These are phyloP conservation scores for Aureobasidium sp. DNA, from an alignment of 2,329 filamentous ascomycete species.

Conservation along the genomic window DNA sequence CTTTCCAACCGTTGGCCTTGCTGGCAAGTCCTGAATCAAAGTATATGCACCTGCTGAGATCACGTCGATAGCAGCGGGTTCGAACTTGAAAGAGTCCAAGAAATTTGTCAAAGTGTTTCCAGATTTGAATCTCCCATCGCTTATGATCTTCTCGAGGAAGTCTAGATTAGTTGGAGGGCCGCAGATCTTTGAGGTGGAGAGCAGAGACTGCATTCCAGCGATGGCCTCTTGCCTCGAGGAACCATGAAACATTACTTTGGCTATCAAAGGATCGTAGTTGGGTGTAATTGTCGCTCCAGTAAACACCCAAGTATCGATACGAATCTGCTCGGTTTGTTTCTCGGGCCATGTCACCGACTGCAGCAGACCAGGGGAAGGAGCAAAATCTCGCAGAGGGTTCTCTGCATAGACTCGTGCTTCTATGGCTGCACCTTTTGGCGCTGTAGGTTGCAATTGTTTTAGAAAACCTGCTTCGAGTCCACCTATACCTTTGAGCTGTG, in stretches of 20 bases:
- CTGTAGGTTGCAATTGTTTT: conserved; percentile 35
- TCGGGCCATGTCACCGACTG: conserved; percentile 50
- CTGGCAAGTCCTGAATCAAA: conserved; percentile 53
- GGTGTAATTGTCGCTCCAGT: conserved; percentile 51
- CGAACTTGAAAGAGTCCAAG: conserved; percentile 45
- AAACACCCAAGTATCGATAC: conserved; percentile 59
- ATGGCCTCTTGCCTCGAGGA: conserved; percentile 38
- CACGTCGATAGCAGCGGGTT: conserved; percentile 49
- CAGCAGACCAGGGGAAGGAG: conserved; percentile 53
- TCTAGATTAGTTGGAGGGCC: conserved; percentile 53
- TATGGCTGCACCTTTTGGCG: conserved; percentile 44
- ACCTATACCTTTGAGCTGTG: conserved; percentile 39
- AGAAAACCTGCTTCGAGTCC: conserved; percentile 40
- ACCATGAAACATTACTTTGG: conserved; percentile 52
- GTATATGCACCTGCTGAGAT: conserved; percentile 52
- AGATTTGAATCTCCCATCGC: conserved; percentile 37
- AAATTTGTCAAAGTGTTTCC: conserved; percentile 54
- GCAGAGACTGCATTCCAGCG: conserved; percentile 36
- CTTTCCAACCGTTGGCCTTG: conserved; percentile 48
- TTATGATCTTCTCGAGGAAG: conserved; percentile 47
- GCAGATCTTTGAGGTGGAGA: conserved; percentile 42
- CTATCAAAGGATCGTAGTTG: conserved; percentile 52
- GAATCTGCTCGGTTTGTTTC: conserved; percentile 35
- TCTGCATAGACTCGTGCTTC: conserved; percentile 52
- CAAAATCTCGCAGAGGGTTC: conserved; percentile 52